Evolutionary conservation across 73 alveolate species (phyloP), one percentile per base, ranked within the genome.

Genomic region (Paramecium bursaria): DNA sequence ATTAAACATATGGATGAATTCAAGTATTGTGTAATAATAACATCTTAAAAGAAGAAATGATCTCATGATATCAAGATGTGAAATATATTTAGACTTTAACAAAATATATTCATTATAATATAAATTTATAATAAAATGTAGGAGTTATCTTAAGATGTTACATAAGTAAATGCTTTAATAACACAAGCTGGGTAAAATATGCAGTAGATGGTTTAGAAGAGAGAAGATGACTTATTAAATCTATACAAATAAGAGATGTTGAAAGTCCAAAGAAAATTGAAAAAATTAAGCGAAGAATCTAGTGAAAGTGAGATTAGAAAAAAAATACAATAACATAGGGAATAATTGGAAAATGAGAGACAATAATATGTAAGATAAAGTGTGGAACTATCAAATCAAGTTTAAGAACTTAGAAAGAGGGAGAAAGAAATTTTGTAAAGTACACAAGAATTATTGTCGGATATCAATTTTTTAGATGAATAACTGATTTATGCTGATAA

Each of bases 401-500:
- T 67, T 39, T 39, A 67, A 67, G 55, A 67, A 15, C 44, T 67
- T 26, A 44, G 82, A 19, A 42, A 31, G 21, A 31, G 33, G 19
- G 82, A 67, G 19, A 44, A 47, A 30, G 53, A 67, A 17, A 42
- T 67, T 14, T 23, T 35, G 35, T 33, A 19, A 31, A 67, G 55
- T 39, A 39, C 22, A 3, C 22, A 67, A 25, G 82, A 67, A 67
- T 35, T 67, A 19, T 17, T 25, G 13, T 39, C 60, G 33, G 82
- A 67, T 15, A 67, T 67, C 44, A 67, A 67, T 39, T 67, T 67
- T 21, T 67, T 67, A 21, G 82, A 67, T 67, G 82, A 67, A 42
- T 67, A 67, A 42, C 44, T 67, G 23, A 67, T 67, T 4, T 67
- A 67, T 67, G 82, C 82, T 15, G 82, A 67, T 17, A 67, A 67